Evolutionary conservation across 2,329 filamentous ascomycete genomes (phyloP).

Genomic region (Fusarium piperis): DNA sequence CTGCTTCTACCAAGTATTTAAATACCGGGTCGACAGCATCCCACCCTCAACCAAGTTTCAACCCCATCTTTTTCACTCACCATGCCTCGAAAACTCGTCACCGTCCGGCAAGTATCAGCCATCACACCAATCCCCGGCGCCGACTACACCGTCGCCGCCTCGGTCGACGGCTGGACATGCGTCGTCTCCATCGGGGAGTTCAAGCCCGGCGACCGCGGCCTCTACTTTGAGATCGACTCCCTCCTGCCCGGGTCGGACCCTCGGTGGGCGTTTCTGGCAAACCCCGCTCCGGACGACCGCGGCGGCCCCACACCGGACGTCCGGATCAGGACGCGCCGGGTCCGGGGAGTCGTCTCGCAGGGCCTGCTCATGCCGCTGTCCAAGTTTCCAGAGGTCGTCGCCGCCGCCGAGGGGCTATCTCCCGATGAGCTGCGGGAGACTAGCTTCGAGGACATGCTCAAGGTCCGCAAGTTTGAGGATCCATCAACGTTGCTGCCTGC

Average conservation of each 20-base stretch:
- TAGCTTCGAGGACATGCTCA: slow-evolving; percentile 33
- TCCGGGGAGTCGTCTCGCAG: slow-evolving; percentile 34
- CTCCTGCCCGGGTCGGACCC: slow-evolving; percentile 33
- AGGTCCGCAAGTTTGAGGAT: slow-evolving; percentile 34
- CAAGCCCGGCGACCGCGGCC: slow-evolving; percentile 19
- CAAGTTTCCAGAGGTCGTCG: slow-evolving; percentile 29
- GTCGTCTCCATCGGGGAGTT: slow-evolving; percentile 28
- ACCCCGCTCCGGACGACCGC: slow-evolving; percentile 4
- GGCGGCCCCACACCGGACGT: slow-evolving; percentile 16
- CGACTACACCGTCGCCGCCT: slow-evolving; percentile 27
- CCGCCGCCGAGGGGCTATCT: not conserved
- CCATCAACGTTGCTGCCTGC: not conserved
- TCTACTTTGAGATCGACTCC: slow-evolving; percentile 40
- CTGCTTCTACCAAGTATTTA: not conserved
- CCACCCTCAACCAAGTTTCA: not conserved
- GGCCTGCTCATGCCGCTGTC: slow-evolving; percentile 33
- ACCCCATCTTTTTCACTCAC: not conserved
- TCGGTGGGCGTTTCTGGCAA: slow-evolving; percentile 25
- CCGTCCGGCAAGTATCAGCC: slow-evolving; percentile 28
- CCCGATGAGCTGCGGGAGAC: slow-evolving; percentile 3
- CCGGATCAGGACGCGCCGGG: slow-evolving; percentile 29
- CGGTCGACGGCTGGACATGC: slow-evolving; percentile 38
- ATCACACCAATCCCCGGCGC: slow-evolving; percentile 32
- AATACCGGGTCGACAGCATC: not conserved
- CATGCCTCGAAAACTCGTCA: slow-evolving; percentile 38